Conservation (phyloP, 2,329 filamentous ascomycete species). For the Knufia fluminis region DNA sequence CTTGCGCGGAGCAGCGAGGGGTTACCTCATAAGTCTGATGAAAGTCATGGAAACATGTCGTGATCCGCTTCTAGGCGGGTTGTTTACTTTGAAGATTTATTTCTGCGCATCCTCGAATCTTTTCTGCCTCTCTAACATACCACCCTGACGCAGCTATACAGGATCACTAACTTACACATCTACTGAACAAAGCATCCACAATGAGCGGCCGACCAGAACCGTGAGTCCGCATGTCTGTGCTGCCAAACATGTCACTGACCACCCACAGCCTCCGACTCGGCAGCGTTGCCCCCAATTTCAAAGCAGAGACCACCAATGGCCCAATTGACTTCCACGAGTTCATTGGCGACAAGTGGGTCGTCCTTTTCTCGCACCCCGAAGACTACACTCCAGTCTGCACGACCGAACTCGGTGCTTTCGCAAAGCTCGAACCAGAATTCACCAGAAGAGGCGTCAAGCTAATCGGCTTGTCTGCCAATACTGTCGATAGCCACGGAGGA, state of each 20-base stretch:
- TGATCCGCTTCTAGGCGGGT: neutral
- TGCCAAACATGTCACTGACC: neutral
- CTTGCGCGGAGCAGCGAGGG: neutral
- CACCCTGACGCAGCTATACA: neutral
- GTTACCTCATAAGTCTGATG: neutral
- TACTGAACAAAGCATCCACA: neutral
- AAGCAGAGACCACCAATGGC: slow-evolving; percentile 57
- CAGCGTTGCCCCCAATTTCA: slow-evolving; percentile 59
- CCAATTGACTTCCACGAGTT: slow-evolving; percentile 63
- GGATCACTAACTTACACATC: neutral
- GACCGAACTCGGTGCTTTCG: slow-evolving; percentile 55
- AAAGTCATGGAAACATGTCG: neutral
- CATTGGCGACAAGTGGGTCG: slow-evolving; percentile 60
- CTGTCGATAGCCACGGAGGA: slow-evolving; percentile 44
- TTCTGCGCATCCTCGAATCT: neutral
- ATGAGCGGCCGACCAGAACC: slow-evolving; percentile 20
- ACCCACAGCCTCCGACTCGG: slow-evolving; percentile 50
- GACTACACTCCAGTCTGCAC: slow-evolving; percentile 38
- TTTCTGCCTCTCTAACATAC: neutral
- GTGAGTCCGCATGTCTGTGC: slow-evolving; percentile 17
- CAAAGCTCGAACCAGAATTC: slow-evolving; percentile 56
- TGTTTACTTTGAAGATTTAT: neutral
- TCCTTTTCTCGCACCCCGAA: slow-evolving; percentile 62
- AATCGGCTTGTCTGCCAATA: slow-evolving; percentile 51
- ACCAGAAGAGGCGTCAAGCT: slow-evolving; percentile 53